Percentiles rank a stretch among this genome's conserved stretches.
Evolutionary conservation across 331 rosid genomes (phyloP).

Genomic region (Ulmus americana): DNA sequence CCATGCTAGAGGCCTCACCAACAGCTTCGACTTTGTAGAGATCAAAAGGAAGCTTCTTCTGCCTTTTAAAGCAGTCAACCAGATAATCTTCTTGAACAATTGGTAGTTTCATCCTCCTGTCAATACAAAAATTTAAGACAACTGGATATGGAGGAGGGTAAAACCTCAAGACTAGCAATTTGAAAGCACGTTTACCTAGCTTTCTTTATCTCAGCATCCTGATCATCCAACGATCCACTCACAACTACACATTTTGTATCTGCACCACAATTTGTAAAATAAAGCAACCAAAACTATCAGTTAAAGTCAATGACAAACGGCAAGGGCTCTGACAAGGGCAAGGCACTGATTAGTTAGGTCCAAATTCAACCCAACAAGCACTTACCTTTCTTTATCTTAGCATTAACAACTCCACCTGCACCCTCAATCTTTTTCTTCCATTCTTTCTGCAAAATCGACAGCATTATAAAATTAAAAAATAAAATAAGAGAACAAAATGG

Average conservation of each 20-base stretch:
- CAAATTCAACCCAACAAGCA: constrained; percentile 19
- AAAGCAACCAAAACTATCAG: constrained; percentile 2
- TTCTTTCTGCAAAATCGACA: constrained; percentile 51
- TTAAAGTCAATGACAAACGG: neutral
- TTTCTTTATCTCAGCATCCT: constrained; percentile 63
- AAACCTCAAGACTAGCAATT: constrained; percentile 22
- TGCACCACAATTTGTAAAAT: constrained; percentile 36
- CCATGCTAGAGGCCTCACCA: constrained; percentile 71
- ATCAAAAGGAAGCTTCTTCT: constrained; percentile 72
- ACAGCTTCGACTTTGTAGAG: constrained; percentile 63
- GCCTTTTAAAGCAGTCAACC: constrained; percentile 65
- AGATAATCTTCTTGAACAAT: constrained; percentile 83
- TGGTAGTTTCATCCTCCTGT: constrained; percentile 84
- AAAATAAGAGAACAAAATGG: constrained; percentile 3
- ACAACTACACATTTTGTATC: constrained; percentile 87
- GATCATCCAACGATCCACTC: constrained; percentile 50
- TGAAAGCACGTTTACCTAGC: constrained; percentile 53
- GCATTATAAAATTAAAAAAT: constrained; percentile 4
- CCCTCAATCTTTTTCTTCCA: constrained; percentile 66
- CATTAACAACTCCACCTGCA: constrained; percentile 58
- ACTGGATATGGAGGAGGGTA: constrained; percentile 14
- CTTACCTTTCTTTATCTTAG: constrained; percentile 77
- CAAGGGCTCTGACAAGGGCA: constrained; percentile 14
- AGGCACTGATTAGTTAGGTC: neutral
- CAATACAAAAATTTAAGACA: constrained; percentile 24